phyloP scores from a whole-genome alignment of 1,284 basidiomycete genomes.

The Retiboletus flavoniger region DNA sequence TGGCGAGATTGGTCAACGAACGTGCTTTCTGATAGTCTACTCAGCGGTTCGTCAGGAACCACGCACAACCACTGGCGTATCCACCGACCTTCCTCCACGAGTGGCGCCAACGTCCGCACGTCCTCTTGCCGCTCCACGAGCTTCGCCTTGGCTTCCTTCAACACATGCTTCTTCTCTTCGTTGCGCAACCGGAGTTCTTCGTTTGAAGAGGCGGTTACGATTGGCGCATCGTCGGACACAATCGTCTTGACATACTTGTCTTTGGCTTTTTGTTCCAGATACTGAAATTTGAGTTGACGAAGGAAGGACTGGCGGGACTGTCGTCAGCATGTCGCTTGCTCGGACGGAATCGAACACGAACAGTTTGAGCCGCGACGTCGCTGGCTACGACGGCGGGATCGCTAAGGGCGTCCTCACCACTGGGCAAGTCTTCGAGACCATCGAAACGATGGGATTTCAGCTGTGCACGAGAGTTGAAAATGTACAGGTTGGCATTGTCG shows the following conservation, averaged over 20 bases:
- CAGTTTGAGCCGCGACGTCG: conserved; percentile 30
- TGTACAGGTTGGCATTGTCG: conserved; percentile 27
- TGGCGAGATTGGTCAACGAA: conserved; percentile 52
- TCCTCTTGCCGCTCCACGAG: conserved; percentile 62
- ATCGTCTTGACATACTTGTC: conserved; percentile 82
- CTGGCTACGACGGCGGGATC: conserved; percentile 34
- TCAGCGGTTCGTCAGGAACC: neutral
- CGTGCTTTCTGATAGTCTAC: conserved; percentile 61
- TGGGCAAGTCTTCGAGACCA: conserved; percentile 25
- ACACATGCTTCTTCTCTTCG: conserved; percentile 62
- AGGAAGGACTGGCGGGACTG: conserved; percentile 58
- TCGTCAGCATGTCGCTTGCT: neutral
- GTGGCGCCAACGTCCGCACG: conserved; percentile 58
- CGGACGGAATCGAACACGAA: conserved; percentile 12
- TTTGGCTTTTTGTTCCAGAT: conserved; percentile 85
- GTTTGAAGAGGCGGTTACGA: conserved; percentile 73
- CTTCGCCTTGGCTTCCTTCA: conserved; percentile 63
- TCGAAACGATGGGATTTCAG: conserved; percentile 33
- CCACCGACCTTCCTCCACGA: conserved; percentile 63
- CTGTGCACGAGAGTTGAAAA: conserved; percentile 23
- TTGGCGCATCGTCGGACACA: conserved; percentile 77
- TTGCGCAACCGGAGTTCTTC: conserved; percentile 61
- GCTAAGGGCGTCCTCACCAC: conserved; percentile 29
- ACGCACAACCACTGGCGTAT: neutral
- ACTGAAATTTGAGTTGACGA: conserved; percentile 82